Base-by-base conservation (phyloP, 1,284 basidiomycete genomes). In the Garcileccinum viscosum region DNA sequence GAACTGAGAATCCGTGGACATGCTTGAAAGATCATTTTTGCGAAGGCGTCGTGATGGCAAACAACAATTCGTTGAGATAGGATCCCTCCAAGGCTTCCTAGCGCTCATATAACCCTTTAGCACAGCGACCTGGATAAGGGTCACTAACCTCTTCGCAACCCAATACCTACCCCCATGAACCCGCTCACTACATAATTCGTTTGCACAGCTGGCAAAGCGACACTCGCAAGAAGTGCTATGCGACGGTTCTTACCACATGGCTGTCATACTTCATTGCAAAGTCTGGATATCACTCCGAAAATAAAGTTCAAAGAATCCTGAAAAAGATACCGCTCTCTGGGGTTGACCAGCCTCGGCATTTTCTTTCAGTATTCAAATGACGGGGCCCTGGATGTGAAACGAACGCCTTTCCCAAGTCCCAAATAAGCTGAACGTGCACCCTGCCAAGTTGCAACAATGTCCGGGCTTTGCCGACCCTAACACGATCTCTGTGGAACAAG, bases 1-100 rank as follows among this genome's bases (percentile, higher is more conserved):
- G 30, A 17, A 12, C 32, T n/a, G 59, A 61, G n/a, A 11, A 61
- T 11, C 22, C n/a, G 22, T 35, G 22, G 24, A 71, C 78, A 35
- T 74, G 88, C 93, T 81, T 89, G 27, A 6, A 56, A 56, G 30
- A 56, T 30, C 17, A 56, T 27, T 56, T 24, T 82, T 4, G 93
- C 93, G 81, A 97, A 98, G 0, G 96, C 98, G 80, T 98, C 96
- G 97, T 97, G 56, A 98, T 84, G 27, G 96, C 95, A 66, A 95
- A 89, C 65, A 91, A 85, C 8, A 91, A 83, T 1, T 84, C 78
- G 8, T 70, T 69, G 1, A 87, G 85, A 75, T 95, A 97, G 9
- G 91, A 62, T 87, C 80, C 77, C 97, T 93, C 96, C 96, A 98
- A 66, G 95, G 85, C 63, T 92, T 87, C 78, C 98, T 85, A 0